Percentiles rank a stretch among this genome's conserved stretches.
phyloP scores from a whole-genome alignment of 2,329 filamentous ascomycete species.

The Diaporthe sp. region DNA sequence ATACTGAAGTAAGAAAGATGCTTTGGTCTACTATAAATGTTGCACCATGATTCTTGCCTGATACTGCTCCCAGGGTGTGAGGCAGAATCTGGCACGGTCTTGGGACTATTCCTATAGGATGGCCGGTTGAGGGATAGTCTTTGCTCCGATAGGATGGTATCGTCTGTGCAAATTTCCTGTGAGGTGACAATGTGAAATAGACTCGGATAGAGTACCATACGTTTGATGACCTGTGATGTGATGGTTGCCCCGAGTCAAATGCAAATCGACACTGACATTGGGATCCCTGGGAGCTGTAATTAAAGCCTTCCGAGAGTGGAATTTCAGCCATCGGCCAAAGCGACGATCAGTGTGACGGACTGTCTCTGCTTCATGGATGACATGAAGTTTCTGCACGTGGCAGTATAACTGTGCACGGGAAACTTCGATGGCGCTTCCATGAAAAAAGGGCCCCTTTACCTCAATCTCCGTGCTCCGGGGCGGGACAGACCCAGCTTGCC shows the following conservation, averaged over 20 bases:
- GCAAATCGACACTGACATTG: conserved; percentile 3
- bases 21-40: background rate
- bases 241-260: background rate
- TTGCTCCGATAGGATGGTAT: conserved; percentile 9
- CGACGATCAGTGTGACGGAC: conserved; percentile 15
- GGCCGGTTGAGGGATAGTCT: conserved; percentile 9
- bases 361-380: background rate
- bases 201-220: background rate
- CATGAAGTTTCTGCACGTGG: conserved; percentile 13
- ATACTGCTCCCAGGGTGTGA: background rate
- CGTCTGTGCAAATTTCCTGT: conserved; percentile 9
- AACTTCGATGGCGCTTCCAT: background rate
- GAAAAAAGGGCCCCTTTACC: conserved; percentile 9
- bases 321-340: background rate
- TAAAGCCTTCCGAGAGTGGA: conserved; percentile 2
- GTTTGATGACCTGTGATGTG: conserved; percentile 14
- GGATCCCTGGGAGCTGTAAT: conserved; percentile 18
- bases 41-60: background rate
- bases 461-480: conserved; percentile 25
- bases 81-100: background rate
- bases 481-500: conserved; percentile 1
- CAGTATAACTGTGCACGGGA: conserved; percentile 7
- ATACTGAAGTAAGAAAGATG: background rate
- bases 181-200: conserved; percentile 10
- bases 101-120: conserved; percentile 13